Percentiles rank a stretch among this genome's conserved stretches.
Conservation (phyloP, 2,329 filamentous ascomycete species). For the Exophiala oligosperma region DNA sequence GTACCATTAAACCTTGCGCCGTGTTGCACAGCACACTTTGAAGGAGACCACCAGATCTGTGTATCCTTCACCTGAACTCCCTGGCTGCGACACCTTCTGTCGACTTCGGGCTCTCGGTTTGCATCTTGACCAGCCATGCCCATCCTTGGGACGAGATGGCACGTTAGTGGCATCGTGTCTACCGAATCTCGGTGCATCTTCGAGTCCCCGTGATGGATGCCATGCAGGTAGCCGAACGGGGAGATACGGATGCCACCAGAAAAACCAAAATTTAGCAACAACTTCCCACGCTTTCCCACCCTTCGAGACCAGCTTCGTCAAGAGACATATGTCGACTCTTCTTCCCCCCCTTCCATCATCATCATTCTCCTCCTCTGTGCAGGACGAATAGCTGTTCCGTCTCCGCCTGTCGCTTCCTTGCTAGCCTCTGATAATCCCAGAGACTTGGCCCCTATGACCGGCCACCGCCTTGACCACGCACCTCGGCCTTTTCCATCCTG, state of each 20-base stretch:
- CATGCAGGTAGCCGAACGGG: slow-evolving; percentile 8
- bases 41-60: too few species aligned
- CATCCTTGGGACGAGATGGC: not conserved
- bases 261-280: not conserved
- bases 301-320: not conserved
- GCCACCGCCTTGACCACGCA: not conserved
- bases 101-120: not conserved
- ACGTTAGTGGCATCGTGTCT: not conserved
- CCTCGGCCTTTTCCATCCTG: not conserved
- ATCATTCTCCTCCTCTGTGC: not conserved
- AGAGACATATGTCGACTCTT: not conserved
- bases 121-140: not conserved
- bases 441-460: not conserved
- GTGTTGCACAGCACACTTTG: too few species aligned
- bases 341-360: not conserved
- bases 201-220: slow-evolving; percentile 1
- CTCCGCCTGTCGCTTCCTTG: not conserved
- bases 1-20: too few species aligned
- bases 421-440: not conserved
- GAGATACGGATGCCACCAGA: slow-evolving; percentile 2
- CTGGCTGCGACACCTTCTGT: not conserved
- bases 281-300: not conserved
- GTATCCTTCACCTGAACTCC: too few species aligned
- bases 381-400: not conserved
- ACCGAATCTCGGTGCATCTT: slow-evolving; percentile 5